These are phyloP conservation scores for Suhomyces prunicola DNA, from an alignment of 805 yeast species.

Conservation along the genomic window DNA sequence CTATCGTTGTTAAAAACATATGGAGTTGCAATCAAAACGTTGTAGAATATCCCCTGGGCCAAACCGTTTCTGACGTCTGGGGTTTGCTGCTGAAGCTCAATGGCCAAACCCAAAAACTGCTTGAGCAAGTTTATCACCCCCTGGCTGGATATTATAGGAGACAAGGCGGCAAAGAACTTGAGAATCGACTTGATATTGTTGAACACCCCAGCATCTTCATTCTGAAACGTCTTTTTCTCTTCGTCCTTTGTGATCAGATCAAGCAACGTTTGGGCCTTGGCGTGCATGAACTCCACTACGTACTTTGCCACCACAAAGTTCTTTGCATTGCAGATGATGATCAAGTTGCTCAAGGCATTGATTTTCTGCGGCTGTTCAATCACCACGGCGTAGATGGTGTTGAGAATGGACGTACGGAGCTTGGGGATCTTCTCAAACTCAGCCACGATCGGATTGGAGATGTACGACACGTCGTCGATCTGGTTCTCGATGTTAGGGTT, in stretches of 20 bases:
- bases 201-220: conserved; percentile 55
- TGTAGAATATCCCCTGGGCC: conserved; percentile 67
- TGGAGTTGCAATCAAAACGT: conserved; percentile 62
- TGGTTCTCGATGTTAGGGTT: conserved; percentile 37
- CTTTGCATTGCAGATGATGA: conserved; percentile 62
- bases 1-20: conserved; percentile 50
- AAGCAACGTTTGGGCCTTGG: conserved; percentile 56
- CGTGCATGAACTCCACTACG: conserved; percentile 66
- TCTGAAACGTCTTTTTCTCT: conserved; percentile 14
- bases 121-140: conserved; percentile 42
- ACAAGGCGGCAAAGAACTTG: conserved; percentile 65
- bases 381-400: conserved; percentile 64
- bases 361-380: conserved; percentile 91
- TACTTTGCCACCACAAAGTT: conserved; percentile 65
- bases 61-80: conserved; percentile 46
- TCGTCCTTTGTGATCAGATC: conserved; percentile 20
- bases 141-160: conserved; percentile 57
- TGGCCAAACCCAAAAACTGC: conserved; percentile 53
- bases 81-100: conserved; percentile 48
- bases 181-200: conserved; percentile 66
- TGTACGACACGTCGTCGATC: conserved; percentile 56
- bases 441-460: conserved; percentile 62
- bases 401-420: conserved; percentile 56
- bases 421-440: conserved; percentile 62
- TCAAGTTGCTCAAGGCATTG: conserved; percentile 63